Evolutionary conservation across 805 yeast species (phyloP).

Genomic region (Monosporozyma yasuniensis): DNA sequence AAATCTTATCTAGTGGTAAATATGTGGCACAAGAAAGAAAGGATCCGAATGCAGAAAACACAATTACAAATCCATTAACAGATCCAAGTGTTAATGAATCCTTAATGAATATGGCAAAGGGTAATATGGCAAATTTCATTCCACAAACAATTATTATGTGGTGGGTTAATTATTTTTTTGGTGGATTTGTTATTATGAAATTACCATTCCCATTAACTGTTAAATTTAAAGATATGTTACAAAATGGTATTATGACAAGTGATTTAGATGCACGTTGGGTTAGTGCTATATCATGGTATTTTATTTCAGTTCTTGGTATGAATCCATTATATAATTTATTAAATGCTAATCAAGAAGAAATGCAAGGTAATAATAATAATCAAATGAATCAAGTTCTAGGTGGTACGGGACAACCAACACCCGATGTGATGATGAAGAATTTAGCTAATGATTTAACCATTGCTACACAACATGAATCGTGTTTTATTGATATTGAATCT

Average conservation of each 20-base stretch:
- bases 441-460: constrained; percentile 72
- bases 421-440: constrained; percentile 51
- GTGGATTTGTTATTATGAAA: constrained; percentile 80
- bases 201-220: constrained; percentile 87
- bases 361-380: constrained; percentile 20
- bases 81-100: constrained; percentile 69
- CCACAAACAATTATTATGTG: constrained; percentile 94
- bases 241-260: constrained; percentile 72
- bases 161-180: constrained; percentile 90
- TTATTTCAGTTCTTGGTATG: constrained; percentile 77
- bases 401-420: constrained; percentile 53
- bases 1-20: constrained; percentile 43
- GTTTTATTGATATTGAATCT: constrained; percentile 52
- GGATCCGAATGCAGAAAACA: constrained; percentile 28
- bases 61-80: constrained; percentile 50
- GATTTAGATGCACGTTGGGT: constrained; percentile 90
- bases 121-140: constrained; percentile 70
- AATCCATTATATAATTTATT: constrained; percentile 62
- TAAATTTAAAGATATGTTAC: constrained; percentile 87
- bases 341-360: constrained; percentile 5
- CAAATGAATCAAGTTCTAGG: constrained; percentile 8
- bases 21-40: constrained; percentile 42
- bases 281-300: constrained; percentile 91
- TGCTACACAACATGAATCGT: constrained; percentile 41
- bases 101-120: constrained; percentile 68